Percentiles rank a stretch among this genome's conserved stretches.
Evolutionary conservation across 2,329 filamentous ascomycete species (phyloP).

Genomic region (Lachnellula hyalina): DNA sequence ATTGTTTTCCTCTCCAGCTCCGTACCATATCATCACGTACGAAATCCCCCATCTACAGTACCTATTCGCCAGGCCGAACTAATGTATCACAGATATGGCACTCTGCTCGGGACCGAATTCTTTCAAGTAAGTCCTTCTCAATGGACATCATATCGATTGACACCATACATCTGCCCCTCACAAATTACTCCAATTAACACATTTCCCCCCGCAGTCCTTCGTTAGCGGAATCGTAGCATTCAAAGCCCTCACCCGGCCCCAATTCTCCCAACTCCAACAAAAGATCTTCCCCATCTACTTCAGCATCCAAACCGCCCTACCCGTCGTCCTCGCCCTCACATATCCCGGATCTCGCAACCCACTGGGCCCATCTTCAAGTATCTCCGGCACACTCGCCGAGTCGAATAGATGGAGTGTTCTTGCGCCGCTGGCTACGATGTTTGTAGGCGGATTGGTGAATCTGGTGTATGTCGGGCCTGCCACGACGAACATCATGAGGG

Average conservation of each 20-base stretch:
- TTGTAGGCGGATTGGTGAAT: conserved; percentile 68
- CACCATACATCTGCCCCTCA: too few species aligned
- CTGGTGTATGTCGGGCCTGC: conserved; percentile 65
- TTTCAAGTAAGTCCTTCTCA: conserved; percentile 59
- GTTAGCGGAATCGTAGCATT: conserved; percentile 69
- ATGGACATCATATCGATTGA: neutral
- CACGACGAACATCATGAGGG: conserved; percentile 68
- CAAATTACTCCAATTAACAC: neutral
- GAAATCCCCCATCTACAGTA: conserved; percentile 17
- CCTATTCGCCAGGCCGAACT: conserved; percentile 6
- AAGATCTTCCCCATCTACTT: conserved; percentile 88
- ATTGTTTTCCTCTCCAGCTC: conserved; percentile 55
- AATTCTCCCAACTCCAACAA: conserved; percentile 77
- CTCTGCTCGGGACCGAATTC: conserved; percentile 77
- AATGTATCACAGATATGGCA: conserved; percentile 63
- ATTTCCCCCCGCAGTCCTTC: conserved; percentile 41
- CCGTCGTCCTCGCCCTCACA: conserved; percentile 69
- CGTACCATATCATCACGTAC: conserved; percentile 73
- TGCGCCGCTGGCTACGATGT: conserved; percentile 63
- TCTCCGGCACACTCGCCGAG: conserved; percentile 53
- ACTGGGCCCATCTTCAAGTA: conserved; percentile 36
- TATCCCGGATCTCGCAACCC: conserved; percentile 58
- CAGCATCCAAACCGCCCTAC: conserved; percentile 70
- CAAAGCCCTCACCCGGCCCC: conserved; percentile 67
- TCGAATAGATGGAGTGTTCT: conserved; percentile 60